phyloP scores from a whole-genome alignment of 768 basidiomycete genomes.

The Lactifluus hygrophoroides region DNA sequence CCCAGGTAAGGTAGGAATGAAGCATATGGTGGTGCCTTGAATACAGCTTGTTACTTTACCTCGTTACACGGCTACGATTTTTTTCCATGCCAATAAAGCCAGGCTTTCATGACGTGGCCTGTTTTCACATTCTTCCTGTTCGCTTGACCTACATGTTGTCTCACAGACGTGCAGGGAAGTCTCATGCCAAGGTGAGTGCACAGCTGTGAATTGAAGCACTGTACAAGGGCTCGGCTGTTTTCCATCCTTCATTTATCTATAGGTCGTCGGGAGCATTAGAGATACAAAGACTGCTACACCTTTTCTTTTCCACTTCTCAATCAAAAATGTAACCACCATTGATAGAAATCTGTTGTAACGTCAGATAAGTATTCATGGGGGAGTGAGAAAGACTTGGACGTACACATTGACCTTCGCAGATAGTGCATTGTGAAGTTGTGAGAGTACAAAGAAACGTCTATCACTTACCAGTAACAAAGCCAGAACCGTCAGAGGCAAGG shows the following conservation, averaged over 20 bases:
- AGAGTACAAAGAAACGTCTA: background rate
- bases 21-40: too few species aligned
- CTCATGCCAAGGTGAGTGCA: too few species aligned
- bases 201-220: too few species aligned
- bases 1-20: too few species aligned
- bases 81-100: too few species aligned
- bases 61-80: too few species aligned
- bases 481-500: slow-evolving; percentile 12
- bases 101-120: too few species aligned
- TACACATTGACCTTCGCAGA: slow-evolving; percentile 12
- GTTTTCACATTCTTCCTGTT: too few species aligned
- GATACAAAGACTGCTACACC: background rate
- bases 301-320: background rate
- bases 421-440: background rate
- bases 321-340: slow-evolving; percentile 4
- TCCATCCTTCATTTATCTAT: background rate
- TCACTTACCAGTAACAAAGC: slow-evolving; percentile 19
- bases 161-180: too few species aligned
- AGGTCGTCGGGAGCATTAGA: background rate
- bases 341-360: background rate
- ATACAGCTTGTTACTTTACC: too few species aligned
- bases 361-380: background rate
- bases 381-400: background rate
- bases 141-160: too few species aligned
- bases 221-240: too few species aligned